phyloP scores from a whole-genome alignment of 2,329 filamentous ascomycete genomes.

The Claviceps arundinis region DNA sequence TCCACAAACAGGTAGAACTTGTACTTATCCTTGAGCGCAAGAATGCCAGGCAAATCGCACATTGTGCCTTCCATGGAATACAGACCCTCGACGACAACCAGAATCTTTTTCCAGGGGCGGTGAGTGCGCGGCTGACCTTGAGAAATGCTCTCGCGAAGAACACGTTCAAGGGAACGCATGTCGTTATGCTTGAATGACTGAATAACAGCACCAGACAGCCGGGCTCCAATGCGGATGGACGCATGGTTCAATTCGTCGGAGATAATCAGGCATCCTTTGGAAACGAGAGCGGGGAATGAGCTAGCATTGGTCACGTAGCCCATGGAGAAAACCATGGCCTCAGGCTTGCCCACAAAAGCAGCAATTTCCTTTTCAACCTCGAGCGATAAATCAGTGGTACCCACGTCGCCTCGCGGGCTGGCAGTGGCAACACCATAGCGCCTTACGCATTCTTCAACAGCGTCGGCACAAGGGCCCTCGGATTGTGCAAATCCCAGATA shows the following conservation, averaged over 20 bases:
- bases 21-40: constrained; percentile 85
- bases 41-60: constrained; percentile 86
- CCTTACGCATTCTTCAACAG: constrained; percentile 71
- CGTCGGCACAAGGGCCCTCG: constrained; percentile 88
- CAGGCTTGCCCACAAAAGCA: constrained; percentile 83
- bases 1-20: constrained; percentile 95
- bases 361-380: constrained; percentile 88
- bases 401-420: constrained; percentile 71
- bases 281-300: constrained; percentile 81
- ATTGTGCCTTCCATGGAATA: constrained; percentile 99
- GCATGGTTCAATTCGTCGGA: constrained; percentile 97
- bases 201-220: constrained; percentile 89
- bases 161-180: constrained; percentile 73
- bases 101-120: constrained; percentile 97
- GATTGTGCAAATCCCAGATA: constrained; percentile 98
- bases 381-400: constrained; percentile 73
- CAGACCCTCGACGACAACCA: constrained; percentile 89
- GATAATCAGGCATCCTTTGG: constrained; percentile 86
- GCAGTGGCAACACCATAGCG: constrained; percentile 75
- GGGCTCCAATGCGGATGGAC: constrained; percentile 88
- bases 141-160: constrained; percentile 82
- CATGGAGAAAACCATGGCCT: constrained; percentile 97
- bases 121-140: constrained; percentile 97
- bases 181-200: constrained; percentile 97
- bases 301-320: constrained; percentile 93